Conservation (phyloP, 306 rosid genomes). For the Quercus cerris region DNA sequence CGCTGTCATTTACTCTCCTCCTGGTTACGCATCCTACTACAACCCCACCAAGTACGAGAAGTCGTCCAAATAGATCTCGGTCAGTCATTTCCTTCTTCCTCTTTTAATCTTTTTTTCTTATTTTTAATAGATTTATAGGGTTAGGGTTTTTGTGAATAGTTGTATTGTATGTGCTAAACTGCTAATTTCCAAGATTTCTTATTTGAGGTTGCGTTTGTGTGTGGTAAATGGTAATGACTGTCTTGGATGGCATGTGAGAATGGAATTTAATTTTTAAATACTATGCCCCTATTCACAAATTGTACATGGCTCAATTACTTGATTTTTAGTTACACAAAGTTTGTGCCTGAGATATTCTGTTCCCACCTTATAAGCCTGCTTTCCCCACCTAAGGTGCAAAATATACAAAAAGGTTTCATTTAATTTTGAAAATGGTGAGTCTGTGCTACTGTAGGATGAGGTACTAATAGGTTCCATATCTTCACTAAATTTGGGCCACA, state of each 20-base stretch:
- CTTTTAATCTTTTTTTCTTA: neutral
- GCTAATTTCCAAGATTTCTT: no score
- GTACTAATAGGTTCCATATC: no score
- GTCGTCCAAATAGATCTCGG: conserved; percentile 11
- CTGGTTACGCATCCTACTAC: conserved; percentile 13
- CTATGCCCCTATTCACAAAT: no score
- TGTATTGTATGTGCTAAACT: neutral
- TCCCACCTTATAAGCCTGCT: no score
- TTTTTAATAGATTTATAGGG: neutral
- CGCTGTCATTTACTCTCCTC: conserved; percentile 40
- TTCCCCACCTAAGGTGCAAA: no score
- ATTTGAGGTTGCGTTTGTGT: neutral
- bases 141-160: neutral
- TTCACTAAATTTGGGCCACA: no score
- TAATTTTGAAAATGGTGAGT: no score
- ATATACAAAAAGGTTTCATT: no score
- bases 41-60: neutral
- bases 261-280: neutral
- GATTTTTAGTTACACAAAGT: no score
- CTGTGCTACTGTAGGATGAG: no score
- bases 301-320: no score
- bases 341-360: no score
- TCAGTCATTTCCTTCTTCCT: neutral
- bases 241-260: neutral
- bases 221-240: neutral